These are phyloP conservation scores for Suillus plorans DNA, from an alignment of 768 basidiomycete species.

Conservation along the genomic window DNA sequence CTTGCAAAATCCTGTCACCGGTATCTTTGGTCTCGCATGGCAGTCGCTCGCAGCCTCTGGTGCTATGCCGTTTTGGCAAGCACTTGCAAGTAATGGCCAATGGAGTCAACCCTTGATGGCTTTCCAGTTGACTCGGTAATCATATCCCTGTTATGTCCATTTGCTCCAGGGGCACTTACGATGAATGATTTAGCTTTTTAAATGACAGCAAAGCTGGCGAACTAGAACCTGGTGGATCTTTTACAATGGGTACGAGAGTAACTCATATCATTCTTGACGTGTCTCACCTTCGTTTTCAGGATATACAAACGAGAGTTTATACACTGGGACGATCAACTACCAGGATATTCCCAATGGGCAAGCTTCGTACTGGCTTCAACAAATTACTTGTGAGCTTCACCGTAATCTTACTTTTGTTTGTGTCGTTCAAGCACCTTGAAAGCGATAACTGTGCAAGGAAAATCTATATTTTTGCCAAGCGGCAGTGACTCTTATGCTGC, in stretches of 20 bases:
- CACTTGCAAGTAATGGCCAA: constrained; percentile 41
- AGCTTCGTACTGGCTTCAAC: constrained; percentile 50
- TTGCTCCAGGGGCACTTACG: not conserved
- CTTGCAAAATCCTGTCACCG: constrained; percentile 54
- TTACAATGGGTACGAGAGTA: constrained; percentile 55
- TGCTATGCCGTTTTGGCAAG: constrained; percentile 68
- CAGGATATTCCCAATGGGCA: constrained; percentile 38
- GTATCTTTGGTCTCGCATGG: constrained; percentile 77
- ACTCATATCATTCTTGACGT: constrained; percentile 10
- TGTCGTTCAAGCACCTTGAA: not conserved
- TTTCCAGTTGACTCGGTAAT: constrained; percentile 60
- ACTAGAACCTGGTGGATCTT: constrained; percentile 69
- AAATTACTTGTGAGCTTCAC: constrained; percentile 23
- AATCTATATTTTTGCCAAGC: constrained; percentile 28
- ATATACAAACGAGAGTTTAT: constrained; percentile 51
- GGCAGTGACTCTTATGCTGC: constrained; percentile 39
- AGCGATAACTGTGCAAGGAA: constrained; percentile 39
- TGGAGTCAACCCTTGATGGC: constrained; percentile 56
- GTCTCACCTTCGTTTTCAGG: constrained; percentile 38
- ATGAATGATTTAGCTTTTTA: constrained; percentile 38
- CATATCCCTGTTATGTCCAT: not conserved
- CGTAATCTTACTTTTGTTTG: not conserved
- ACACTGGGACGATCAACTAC: constrained; percentile 50
- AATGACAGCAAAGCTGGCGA: constrained; percentile 40
- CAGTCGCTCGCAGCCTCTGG: constrained; percentile 52